phyloP scores from a whole-genome alignment of 257 asterid genomes.

The Fraxinus excelsior region DNA sequence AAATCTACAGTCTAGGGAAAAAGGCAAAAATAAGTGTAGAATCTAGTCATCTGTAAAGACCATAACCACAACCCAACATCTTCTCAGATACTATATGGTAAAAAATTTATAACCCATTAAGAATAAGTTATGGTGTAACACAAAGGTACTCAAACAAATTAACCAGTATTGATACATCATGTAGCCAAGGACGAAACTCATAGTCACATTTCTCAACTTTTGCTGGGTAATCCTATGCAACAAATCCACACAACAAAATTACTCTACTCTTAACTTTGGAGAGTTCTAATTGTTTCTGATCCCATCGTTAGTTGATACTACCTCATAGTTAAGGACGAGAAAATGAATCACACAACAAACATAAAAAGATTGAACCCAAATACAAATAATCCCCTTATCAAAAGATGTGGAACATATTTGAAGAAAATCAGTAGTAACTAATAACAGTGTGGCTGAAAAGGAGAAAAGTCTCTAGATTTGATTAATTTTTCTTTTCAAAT shows the following conservation, averaged over 20 bases:
- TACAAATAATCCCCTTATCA: neutral
- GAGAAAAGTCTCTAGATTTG: conserved; percentile 1
- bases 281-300: conserved; percentile 2
- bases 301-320: conserved; percentile 14
- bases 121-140: neutral
- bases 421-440: neutral
- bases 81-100: neutral
- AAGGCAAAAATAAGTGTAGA: neutral
- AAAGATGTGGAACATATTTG: conserved; percentile 11
- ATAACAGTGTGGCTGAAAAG: conserved; percentile 18
- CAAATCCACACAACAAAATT: conserved; percentile 6
- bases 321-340: conserved; percentile 7
- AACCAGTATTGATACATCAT: neutral
- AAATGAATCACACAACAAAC: neutral
- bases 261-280: conserved; percentile 11
- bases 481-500: neutral
- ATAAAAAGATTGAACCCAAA: neutral
- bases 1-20: neutral
- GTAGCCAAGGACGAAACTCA: conserved; percentile 11
- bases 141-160: conserved; percentile 6
- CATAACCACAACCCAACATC: neutral
- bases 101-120: neutral
- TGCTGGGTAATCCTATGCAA: conserved; percentile 10
- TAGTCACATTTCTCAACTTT: neutral
- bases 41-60: neutral